Evolutionary conservation across 306 rosid species (phyloP).

Genomic region (Albizia julibrissin): DNA sequence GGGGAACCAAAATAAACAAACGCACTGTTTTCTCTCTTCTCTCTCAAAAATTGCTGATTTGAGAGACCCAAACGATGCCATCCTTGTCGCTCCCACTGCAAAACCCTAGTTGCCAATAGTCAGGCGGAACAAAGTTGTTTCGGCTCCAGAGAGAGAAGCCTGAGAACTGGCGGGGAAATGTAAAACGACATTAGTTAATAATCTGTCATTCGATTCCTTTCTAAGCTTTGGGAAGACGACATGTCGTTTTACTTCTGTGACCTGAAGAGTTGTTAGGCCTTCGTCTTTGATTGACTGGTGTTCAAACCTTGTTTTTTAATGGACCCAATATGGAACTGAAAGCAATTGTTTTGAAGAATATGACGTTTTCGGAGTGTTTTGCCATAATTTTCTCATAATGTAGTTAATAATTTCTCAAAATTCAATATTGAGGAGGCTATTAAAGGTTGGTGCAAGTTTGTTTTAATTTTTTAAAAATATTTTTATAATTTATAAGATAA

Average conservation of each 20-base stretch:
- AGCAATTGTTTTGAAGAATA: too few species aligned
- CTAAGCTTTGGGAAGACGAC: not conserved
- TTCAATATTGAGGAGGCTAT: too few species aligned
- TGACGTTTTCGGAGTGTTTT: not conserved
- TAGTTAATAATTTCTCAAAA: not conserved
- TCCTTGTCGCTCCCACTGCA: not conserved
- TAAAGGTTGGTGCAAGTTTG: too few species aligned
- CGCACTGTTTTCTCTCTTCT: conserved; percentile 57
- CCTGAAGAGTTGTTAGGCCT: too few species aligned
- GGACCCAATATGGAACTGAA: too few species aligned
- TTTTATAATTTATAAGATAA: too few species aligned
- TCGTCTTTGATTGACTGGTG: too few species aligned
- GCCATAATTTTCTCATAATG: not conserved
- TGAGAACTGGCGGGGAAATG: not conserved
- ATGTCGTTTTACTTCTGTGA: not conserved
- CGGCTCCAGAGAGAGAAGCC: not conserved
- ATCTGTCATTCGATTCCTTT: not conserved
- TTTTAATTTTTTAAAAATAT: too few species aligned
- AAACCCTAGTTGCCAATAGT: not conserved
- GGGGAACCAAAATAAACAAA: not conserved
- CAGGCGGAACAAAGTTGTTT: not conserved
- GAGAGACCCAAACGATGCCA: conserved; percentile 48
- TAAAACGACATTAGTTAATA: not conserved
- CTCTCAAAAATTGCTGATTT: conserved; percentile 47
- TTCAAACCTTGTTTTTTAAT: too few species aligned